phyloP scores from a whole-genome alignment of 1,284 basidiomycete genomes.

The Lignosus rhinocerotis region DNA sequence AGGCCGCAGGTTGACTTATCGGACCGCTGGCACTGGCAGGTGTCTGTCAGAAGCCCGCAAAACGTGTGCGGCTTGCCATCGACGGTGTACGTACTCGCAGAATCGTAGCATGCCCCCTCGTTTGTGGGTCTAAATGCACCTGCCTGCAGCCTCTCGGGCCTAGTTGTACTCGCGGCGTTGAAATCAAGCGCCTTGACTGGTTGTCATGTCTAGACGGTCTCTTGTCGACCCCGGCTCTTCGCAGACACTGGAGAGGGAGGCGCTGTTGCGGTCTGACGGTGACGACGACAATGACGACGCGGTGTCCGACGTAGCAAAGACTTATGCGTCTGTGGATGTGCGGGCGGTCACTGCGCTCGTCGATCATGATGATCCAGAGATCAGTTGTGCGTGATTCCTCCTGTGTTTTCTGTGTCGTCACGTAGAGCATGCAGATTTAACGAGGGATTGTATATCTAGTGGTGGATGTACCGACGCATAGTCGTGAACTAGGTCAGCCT shows the following conservation, averaged over 20 bases:
- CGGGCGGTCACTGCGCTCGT: neutral
- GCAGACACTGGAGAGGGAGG: constrained; percentile 11
- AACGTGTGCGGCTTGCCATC: no score
- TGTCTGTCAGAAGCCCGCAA: no score
- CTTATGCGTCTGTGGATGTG: constrained; percentile 18
- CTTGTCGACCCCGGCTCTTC: constrained; percentile 1
- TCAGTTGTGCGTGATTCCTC: neutral
- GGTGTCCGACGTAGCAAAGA: neutral
- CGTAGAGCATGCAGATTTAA: neutral
- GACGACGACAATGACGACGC: neutral
- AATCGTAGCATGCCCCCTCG: no score
- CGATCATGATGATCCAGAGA: constrained; percentile 6
- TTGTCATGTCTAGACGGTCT: neutral
- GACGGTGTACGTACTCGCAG: no score
- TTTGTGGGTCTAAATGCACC: no score
- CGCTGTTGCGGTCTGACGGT: neutral
- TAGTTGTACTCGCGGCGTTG: no score
- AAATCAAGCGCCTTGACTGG: no score
- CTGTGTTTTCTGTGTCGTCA: neutral
- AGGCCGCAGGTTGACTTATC: no score
- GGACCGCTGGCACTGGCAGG: no score
- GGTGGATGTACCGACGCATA: constrained; percentile 19
- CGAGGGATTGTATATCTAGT: neutral
- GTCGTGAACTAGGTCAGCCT: constrained; percentile 24
- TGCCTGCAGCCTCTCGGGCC: no score